These are phyloP conservation scores for Paramecium pentaurelia DNA, from an alignment of 73 alveolate species.

Conservation along the genomic window DNA sequence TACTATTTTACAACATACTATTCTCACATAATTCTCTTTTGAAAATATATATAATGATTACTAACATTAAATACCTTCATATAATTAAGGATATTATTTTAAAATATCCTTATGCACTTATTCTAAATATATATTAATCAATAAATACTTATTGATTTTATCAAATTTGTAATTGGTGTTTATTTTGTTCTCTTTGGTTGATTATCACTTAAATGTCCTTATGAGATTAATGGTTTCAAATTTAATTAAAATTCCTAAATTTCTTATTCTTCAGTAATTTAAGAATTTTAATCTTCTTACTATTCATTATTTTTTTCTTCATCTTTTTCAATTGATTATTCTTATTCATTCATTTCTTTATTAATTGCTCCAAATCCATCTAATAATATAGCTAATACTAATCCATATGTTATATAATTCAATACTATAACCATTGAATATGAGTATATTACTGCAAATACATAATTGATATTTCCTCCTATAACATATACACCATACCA, in stretches of 20 bases:
- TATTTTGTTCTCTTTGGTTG: background rate
- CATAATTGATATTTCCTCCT: background rate
- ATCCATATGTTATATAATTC: slow-evolving; percentile 30
- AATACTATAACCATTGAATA: background rate
- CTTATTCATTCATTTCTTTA: background rate
- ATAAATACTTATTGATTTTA: background rate
- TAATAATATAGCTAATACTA: slow-evolving; percentile 30
- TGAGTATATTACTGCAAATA: background rate
- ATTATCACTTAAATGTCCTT: background rate
- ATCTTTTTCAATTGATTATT: background rate
- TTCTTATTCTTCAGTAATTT: background rate
- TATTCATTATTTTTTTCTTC: background rate
- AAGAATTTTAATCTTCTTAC: background rate
- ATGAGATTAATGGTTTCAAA: background rate
- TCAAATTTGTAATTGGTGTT: background rate
- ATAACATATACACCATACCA: slow-evolving; percentile 25
- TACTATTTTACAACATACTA: background rate
- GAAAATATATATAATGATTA: background rate
- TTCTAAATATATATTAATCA: background rate
- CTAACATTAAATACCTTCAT: background rate
- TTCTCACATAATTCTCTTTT: background rate
- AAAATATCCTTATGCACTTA: background rate
- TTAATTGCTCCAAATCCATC: background rate
- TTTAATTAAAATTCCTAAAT: background rate
- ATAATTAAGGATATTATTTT: background rate